Evolutionary conservation across 495 filamentous ascomycete species (phyloP).

Genomic region (Tuber calosporum): DNA sequence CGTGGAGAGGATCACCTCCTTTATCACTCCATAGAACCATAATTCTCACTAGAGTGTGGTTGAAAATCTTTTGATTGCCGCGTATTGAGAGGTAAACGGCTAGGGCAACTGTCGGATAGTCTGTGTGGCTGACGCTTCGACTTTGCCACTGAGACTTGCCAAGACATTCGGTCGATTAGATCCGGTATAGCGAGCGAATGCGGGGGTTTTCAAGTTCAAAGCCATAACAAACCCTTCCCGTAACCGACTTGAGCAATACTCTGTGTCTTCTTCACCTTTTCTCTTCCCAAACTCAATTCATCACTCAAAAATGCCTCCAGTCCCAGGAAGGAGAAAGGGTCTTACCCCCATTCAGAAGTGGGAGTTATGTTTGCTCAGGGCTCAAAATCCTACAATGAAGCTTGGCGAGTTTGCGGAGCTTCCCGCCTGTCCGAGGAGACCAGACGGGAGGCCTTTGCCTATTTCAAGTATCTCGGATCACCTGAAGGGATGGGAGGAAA

Average conservation of each 20-base stretch:
- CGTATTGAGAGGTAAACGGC: too few relatives aligned
- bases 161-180: background rate
- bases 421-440: constrained; percentile 24
- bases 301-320: constrained; percentile 1
- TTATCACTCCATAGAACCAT: too few relatives aligned
- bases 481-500: constrained; percentile 35
- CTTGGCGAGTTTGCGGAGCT: constrained; percentile 34
- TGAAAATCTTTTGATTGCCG: too few relatives aligned
- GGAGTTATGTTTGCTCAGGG: constrained; percentile 30
- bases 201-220: background rate
- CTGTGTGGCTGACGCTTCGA: background rate
- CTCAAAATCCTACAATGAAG: constrained; percentile 31
- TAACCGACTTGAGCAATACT: constrained; percentile 3
- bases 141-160: background rate
- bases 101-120: too few relatives aligned
- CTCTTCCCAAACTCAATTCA: constrained; percentile 3
- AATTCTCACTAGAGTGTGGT: too few relatives aligned
- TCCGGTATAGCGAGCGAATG: constrained; percentile 4
- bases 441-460: constrained; percentile 31
- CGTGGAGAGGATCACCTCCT: too few relatives aligned
- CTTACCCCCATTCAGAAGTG: constrained; percentile 35
- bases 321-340: constrained; percentile 30
- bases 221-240: constrained; percentile 4
- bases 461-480: constrained; percentile 34
- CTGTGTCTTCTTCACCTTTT: background rate